Conservation (phyloP, 805 yeast genomes). For the Komagataella phaffii region DNA sequence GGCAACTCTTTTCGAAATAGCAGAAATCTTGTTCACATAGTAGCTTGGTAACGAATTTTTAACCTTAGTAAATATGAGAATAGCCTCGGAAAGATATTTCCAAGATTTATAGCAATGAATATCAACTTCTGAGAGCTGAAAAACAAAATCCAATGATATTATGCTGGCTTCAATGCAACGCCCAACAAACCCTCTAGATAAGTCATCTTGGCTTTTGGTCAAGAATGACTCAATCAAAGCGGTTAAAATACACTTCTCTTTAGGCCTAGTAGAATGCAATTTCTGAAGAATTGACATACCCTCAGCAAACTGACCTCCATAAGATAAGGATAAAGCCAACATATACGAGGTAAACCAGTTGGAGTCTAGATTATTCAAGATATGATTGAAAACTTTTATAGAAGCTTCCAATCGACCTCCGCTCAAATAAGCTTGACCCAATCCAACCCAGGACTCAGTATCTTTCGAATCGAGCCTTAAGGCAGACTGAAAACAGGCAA, state of each 20-base stretch:
- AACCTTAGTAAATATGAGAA: neutral
- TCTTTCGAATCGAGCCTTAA: constrained; percentile 57
- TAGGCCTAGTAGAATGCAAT: constrained; percentile 28
- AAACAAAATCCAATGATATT: neutral
- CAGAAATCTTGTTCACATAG: neutral
- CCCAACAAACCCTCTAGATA: constrained; percentile 50
- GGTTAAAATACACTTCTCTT: constrained; percentile 34
- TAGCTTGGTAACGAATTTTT: neutral
- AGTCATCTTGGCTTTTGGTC: constrained; percentile 35
- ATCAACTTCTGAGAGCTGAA: neutral
- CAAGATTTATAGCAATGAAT: neutral
- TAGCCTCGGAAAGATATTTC: neutral
- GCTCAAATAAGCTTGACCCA: constrained; percentile 89
- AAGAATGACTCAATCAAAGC: constrained; percentile 46
- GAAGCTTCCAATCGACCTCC: constrained; percentile 87
- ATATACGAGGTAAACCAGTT: constrained; percentile 56
- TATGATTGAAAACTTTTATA: constrained; percentile 62
- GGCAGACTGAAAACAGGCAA: constrained; percentile 82
- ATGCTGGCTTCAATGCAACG: constrained; percentile 14
- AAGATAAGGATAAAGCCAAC: constrained; percentile 50
- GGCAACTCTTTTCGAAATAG: neutral
- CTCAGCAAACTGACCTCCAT: constrained; percentile 50
- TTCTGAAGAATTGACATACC: constrained; percentile 35
- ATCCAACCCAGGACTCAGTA: constrained; percentile 77
- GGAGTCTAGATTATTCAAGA: constrained; percentile 33